Evolutionary conservation across 345 rosid genomes (phyloP).

Genomic region (Theobroma cacao): DNA sequence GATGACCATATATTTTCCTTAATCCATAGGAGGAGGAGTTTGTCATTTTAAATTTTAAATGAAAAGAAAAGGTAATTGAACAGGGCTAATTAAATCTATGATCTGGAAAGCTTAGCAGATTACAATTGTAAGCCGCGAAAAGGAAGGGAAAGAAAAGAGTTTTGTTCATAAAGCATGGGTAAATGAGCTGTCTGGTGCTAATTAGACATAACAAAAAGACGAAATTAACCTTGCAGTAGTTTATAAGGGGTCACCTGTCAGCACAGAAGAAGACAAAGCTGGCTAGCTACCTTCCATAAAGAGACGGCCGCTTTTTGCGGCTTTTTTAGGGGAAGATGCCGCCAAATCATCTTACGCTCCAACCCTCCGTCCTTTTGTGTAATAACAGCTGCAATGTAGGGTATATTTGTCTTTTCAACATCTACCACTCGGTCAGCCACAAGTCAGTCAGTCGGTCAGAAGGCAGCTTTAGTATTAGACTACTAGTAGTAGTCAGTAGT

Average conservation of each 20-base stretch:
- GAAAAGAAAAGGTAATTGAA: too few relatives aligned
- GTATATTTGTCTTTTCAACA: not conserved
- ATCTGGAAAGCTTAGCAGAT: too few relatives aligned
- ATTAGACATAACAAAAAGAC: not conserved
- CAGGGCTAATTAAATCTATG: too few relatives aligned
- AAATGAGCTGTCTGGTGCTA: not conserved
- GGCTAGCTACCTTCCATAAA: not conserved
- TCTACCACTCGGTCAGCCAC: not conserved
- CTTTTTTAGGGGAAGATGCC: not conserved
- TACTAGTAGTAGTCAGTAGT: too few relatives aligned
- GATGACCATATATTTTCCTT: too few relatives aligned
- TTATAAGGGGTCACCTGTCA: not conserved
- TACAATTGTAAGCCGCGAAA: not conserved
- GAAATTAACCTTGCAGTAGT: not conserved
- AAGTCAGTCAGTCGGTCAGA: not conserved
- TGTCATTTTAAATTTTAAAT: too few relatives aligned
- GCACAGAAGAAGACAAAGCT: constrained; percentile 2
- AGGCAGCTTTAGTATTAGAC: not conserved
- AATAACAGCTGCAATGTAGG: not conserved
- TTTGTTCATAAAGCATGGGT: not conserved
- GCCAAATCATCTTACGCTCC: not conserved
- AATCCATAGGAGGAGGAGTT: too few relatives aligned
- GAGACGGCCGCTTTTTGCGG: constrained; percentile 5
- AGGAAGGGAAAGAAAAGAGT: not conserved
- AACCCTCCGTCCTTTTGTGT: not conserved